phyloP scores from a whole-genome alignment of 1,139 yeast species.

The Schwanniomyces etchellsii region DNA sequence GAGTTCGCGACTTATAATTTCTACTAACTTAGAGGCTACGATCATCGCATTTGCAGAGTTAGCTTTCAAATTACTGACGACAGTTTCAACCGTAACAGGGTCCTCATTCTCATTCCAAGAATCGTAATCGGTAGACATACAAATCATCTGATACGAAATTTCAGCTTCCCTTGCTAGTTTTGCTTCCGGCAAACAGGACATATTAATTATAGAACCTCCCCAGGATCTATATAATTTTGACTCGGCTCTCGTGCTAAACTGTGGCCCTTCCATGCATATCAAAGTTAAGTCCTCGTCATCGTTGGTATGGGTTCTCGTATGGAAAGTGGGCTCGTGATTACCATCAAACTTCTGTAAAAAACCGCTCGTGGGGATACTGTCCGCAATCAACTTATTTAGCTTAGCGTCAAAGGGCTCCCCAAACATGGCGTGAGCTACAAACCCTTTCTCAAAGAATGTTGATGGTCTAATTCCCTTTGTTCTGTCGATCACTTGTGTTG shows the following conservation, averaged over 20 bases:
- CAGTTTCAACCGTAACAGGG: slow-evolving; percentile 95
- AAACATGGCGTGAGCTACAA: slow-evolving; percentile 95
- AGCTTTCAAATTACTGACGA: slow-evolving; percentile 83
- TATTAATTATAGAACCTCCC: slow-evolving; percentile 94
- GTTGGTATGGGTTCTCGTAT: slow-evolving; percentile 47
- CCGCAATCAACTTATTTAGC: slow-evolving; percentile 60
- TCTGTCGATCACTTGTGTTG: slow-evolving; percentile 93
- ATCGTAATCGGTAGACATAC: slow-evolving; percentile 98
- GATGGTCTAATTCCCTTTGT: slow-evolving; percentile 92
- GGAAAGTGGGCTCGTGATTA: slow-evolving; percentile 43
- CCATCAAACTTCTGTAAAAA: slow-evolving; percentile 48
- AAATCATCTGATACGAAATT: slow-evolving; percentile 92
- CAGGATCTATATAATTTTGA: slow-evolving; percentile 79
- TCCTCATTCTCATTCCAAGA: slow-evolving; percentile 96
- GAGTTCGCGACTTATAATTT: slow-evolving; percentile 58
- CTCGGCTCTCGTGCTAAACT: slow-evolving; percentile 96
- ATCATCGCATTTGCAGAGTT: slow-evolving; percentile 82
- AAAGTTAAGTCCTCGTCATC: slow-evolving; percentile 68
- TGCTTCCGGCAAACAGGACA: slow-evolving; percentile 95
- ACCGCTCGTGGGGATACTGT: slow-evolving; percentile 46
- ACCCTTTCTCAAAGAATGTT: slow-evolving; percentile 86
- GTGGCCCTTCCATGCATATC: slow-evolving; percentile 99
- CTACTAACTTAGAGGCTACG: slow-evolving; percentile 66
- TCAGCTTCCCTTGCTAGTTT: slow-evolving; percentile 97
- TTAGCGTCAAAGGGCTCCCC: slow-evolving; percentile 92